These are phyloP conservation scores for Euryodendron excelsum DNA, from an alignment of 148 eudicot genomes.

Conservation along the genomic window DNA sequence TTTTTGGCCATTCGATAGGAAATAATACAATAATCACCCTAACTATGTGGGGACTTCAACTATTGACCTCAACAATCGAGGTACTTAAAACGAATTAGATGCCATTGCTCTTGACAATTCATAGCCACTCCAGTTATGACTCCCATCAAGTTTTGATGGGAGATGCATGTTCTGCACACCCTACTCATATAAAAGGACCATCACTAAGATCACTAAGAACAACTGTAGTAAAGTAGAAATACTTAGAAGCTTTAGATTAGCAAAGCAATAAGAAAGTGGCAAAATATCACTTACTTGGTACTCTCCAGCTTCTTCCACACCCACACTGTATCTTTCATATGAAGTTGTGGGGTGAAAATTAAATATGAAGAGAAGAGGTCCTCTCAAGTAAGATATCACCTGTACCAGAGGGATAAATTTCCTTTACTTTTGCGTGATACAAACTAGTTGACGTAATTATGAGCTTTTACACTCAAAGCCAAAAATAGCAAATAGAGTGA, in stretches of 20 bases:
- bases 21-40: too few relatives aligned
- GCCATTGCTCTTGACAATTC: background rate
- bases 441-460: background rate
- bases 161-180: background rate
- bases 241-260: background rate
- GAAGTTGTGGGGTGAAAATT: slow-evolving; percentile 85
- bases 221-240: background rate
- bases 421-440: background rate
- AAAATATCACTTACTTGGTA: slow-evolving; percentile 62
- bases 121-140: background rate
- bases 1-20: too few relatives aligned
- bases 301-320: slow-evolving; percentile 99
- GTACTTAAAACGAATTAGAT: too few relatives aligned
- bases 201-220: background rate
- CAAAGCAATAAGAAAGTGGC: slow-evolving; percentile 1
- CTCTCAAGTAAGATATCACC: slow-evolving; percentile 87
- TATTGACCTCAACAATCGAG: too few relatives aligned
- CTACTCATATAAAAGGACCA: slow-evolving; percentile 10
- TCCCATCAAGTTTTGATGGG: background rate
- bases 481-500: background rate
- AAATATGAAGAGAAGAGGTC: slow-evolving; percentile 77
- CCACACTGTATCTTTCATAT: slow-evolving; percentile 64
- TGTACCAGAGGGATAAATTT: slow-evolving; percentile 29
- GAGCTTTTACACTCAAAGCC: background rate
- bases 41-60: too few relatives aligned